Percentiles rank a stretch among this genome's conserved stretches.
Evolutionary conservation across 2,329 filamentous ascomycete species (phyloP).

Genomic region (Leptographium flavum): DNA sequence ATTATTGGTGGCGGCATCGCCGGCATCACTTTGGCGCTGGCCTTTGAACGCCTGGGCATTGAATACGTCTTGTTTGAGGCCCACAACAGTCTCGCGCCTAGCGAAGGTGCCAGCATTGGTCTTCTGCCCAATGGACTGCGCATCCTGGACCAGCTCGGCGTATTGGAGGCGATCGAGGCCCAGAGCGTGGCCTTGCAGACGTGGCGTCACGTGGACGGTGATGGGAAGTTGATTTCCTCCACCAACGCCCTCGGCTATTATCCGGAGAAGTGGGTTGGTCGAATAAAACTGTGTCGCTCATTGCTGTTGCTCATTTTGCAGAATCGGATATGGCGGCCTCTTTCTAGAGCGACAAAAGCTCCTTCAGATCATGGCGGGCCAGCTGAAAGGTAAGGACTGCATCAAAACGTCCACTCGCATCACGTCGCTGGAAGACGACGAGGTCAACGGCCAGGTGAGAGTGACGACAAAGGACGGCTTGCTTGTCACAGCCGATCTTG

Average conservation of each 20-base stretch:
- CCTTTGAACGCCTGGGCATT: neutral
- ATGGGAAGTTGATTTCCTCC: neutral
- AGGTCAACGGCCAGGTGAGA: neutral
- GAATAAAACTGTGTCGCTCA: neutral
- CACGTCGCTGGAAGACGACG: neutral
- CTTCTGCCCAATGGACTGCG: neutral
- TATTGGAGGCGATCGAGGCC: neutral
- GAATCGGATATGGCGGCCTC: neutral
- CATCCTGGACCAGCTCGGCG: slow-evolving; percentile 2
- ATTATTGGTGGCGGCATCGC: neutral
- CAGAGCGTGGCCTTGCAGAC: neutral
- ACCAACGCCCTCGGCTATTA: neutral
- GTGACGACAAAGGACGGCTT: neutral
- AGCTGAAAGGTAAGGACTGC: neutral
- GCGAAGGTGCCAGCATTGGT: slow-evolving; percentile 1
- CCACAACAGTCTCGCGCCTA: neutral
- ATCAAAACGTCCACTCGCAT: neutral
- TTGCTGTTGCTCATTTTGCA: neutral
- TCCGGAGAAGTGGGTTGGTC: neutral
- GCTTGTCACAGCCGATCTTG: neutral
- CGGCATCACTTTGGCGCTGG: neutral
- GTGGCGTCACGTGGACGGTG: neutral
- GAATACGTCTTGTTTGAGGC: neutral
- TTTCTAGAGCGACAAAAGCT: neutral
- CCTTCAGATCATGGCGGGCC: neutral